These are phyloP conservation scores for Leptographium procerum DNA, from an alignment of 2,329 filamentous ascomycete species.

Conservation along the genomic window DNA sequence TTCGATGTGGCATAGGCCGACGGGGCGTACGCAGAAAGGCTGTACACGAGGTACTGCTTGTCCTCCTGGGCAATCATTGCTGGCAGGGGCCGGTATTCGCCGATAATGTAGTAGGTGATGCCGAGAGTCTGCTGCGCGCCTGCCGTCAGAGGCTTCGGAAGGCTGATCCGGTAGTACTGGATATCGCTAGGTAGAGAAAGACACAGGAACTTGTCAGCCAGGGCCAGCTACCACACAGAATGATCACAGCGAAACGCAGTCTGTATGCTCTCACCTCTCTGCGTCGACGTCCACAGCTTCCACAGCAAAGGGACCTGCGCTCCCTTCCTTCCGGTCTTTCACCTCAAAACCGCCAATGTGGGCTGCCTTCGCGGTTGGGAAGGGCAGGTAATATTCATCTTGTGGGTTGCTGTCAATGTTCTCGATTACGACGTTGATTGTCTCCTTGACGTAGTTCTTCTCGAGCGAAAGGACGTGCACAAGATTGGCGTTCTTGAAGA, in stretches of 20 bases:
- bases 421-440: conserved; percentile 87
- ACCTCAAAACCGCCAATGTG: conserved; percentile 81
- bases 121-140: conserved; percentile 73
- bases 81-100: conserved; percentile 70
- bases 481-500: conserved; percentile 89
- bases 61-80: conserved; percentile 73
- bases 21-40: conserved; percentile 73
- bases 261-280: conserved; percentile 36
- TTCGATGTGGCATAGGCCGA: conserved; percentile 79
- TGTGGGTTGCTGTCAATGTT: conserved; percentile 73
- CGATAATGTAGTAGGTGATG: conserved; percentile 74
- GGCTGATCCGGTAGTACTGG: conserved; percentile 75
- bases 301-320: conserved; percentile 54
- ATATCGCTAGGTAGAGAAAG: conserved; percentile 40
- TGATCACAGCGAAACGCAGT: background rate
- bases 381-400: conserved; percentile 83
- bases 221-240: background rate
- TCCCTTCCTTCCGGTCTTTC: conserved; percentile 75
- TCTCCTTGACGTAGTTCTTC: conserved; percentile 83
- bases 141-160: conserved; percentile 65
- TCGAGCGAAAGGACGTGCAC: conserved; percentile 85
- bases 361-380: conserved; percentile 63
- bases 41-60: conserved; percentile 75
- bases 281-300: conserved; percentile 55
- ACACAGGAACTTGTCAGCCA: conserved; percentile 5